These are phyloP conservation scores for Sporobolomyces phaffii DNA, from an alignment of 768 basidiomycete species.

Conservation along the genomic window DNA sequence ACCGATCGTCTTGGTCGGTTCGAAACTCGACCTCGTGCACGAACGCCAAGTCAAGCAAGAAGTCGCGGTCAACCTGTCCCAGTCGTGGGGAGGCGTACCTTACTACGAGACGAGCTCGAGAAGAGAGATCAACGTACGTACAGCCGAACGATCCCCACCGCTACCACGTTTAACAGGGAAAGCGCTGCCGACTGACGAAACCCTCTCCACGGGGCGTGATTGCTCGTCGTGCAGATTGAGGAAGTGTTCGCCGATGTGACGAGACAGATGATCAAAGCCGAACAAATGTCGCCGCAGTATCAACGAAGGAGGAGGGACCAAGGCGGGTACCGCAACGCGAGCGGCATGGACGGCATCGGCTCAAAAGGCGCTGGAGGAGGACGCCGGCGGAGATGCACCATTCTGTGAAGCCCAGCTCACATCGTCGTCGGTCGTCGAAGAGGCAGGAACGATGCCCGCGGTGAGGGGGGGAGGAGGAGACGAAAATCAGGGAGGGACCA, in stretches of 20 bases:
- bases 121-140: constrained; percentile 41
- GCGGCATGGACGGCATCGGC: background rate
- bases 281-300: background rate
- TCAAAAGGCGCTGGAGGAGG: background rate
- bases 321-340: background rate
- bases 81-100: constrained; percentile 40
- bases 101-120: constrained; percentile 42
- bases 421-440: too few relatives aligned
- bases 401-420: too few relatives aligned
- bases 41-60: constrained; percentile 41
- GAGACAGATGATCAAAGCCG: constrained; percentile 39
- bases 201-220: too few relatives aligned
- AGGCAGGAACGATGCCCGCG: background rate
- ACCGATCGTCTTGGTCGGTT: constrained; percentile 42
- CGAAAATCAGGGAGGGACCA: too few relatives aligned
- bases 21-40: constrained; percentile 41
- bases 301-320: background rate
- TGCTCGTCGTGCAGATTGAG: background rate
- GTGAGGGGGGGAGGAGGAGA: too few relatives aligned
- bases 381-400: constrained; percentile 3
- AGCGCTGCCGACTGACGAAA: too few relatives aligned
- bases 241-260: constrained; percentile 41
- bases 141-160: too few relatives aligned
- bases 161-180: too few relatives aligned
- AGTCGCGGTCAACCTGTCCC: constrained; percentile 33